Percentiles rank a stretch among this genome's conserved stretches.
phyloP scores from a whole-genome alignment of 495 filamentous ascomycete species.

The Neurospora africana region DNA sequence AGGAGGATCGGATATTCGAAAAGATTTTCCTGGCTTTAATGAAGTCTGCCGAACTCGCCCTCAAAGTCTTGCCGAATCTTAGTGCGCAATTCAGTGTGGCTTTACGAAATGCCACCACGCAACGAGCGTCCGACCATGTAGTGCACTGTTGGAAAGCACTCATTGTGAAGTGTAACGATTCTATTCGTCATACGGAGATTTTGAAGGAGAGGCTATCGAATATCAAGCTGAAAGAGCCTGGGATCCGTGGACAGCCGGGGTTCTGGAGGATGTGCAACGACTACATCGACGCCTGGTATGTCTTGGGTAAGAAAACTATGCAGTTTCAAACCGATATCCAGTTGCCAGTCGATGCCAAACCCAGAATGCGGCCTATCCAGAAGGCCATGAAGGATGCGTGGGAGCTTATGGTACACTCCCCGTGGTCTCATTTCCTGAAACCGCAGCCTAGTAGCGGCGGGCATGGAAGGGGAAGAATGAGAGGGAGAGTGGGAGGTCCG shows the following conservation, averaged over 20 bases:
- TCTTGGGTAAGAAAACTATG: conserved; percentile 61
- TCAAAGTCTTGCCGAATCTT: conserved; percentile 54
- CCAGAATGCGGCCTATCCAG: conserved; percentile 65
- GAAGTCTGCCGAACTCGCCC: conserved; percentile 53
- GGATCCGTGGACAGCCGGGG: conserved; percentile 58
- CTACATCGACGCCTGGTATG: conserved; percentile 67
- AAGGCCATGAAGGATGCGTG: conserved; percentile 64
- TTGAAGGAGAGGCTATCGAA: conserved; percentile 61
- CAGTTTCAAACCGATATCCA: conserved; percentile 48
- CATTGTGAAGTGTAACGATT: conserved; percentile 52
- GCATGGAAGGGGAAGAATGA: not conserved
- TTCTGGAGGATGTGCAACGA: conserved; percentile 76
- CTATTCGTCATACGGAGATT: conserved; percentile 53
- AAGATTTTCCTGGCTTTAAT: conserved; percentile 64
- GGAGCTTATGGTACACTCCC: conserved; percentile 61
- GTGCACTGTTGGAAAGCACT: conserved; percentile 60
- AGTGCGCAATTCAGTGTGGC: conserved; percentile 48
- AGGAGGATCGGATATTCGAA: conserved; percentile 72
- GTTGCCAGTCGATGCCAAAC: conserved; percentile 56
- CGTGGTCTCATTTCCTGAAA: conserved; percentile 52
- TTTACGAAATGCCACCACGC: conserved; percentile 31
- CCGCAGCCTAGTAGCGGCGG: conserved; percentile 1
- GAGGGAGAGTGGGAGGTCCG: not conserved
- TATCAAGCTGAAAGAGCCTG: conserved; percentile 77
- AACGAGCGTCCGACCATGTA: conserved; percentile 36